Conservation (phyloP, 176 grass and related monocot species). For the Leersia perrieri region DNA sequence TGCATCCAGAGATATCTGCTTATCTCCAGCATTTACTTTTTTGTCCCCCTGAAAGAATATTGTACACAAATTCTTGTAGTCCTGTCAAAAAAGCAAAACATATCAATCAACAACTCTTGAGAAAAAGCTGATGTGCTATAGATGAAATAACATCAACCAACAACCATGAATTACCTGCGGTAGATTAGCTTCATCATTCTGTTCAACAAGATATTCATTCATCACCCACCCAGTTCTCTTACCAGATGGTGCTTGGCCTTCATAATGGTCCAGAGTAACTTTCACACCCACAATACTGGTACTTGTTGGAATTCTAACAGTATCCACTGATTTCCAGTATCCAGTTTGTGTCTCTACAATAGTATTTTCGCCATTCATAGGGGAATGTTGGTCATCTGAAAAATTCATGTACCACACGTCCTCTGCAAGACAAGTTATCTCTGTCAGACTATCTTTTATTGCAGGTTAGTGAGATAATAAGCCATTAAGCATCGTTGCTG, state of each 20-base stretch:
- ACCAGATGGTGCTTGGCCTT: slow-evolving; percentile 39
- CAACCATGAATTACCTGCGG: slow-evolving; percentile 33
- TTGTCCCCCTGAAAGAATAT: slow-evolving; percentile 34
- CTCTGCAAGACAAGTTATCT: slow-evolving; percentile 31
- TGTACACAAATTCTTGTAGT: slow-evolving; percentile 59
- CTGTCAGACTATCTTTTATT: not conserved
- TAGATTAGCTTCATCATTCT: slow-evolving; percentile 28
- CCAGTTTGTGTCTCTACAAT: slow-evolving; percentile 39
- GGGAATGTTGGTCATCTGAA: not conserved
- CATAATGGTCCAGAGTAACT: slow-evolving; percentile 41
- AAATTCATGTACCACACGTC: slow-evolving; percentile 36
- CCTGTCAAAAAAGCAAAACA: slow-evolving; percentile 41
- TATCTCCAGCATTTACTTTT: slow-evolving; percentile 20
- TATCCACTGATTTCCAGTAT: slow-evolving; percentile 33
- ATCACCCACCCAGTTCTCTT: slow-evolving; percentile 53
- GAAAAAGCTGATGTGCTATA: not conserved
- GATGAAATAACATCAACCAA: not conserved
- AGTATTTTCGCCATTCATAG: not conserved
- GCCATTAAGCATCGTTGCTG: not conserved
- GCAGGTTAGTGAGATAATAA: not conserved
- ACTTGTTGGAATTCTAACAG: slow-evolving; percentile 34
- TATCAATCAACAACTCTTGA: slow-evolving; percentile 2
- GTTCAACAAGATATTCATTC: slow-evolving; percentile 50
- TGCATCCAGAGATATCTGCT: slow-evolving; percentile 20
- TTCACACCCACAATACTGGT: slow-evolving; percentile 34